Evolutionary conservation across 371 early-diverging fungal species (phyloP), one percentile per base, ranked within the genome.

Genomic region (Mucor irregularis): DNA sequence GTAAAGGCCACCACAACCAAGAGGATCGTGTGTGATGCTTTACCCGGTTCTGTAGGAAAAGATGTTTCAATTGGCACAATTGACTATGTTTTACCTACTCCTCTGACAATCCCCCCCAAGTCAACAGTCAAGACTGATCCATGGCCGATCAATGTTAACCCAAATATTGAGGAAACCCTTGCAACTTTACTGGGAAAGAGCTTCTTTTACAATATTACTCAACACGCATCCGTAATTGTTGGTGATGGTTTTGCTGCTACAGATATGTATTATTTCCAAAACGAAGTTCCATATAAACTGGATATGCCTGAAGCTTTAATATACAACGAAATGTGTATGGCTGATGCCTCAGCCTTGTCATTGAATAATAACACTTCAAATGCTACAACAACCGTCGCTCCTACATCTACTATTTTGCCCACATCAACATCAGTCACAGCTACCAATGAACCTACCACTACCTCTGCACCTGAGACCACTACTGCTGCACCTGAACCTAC

Each of bases 251-350:
- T 60, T 53, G 53, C 54, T 47, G 26, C 49, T 24, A 45, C 58
- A 2, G 42, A 58, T 4, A 47, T 77, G 56, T 53, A 51, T n/a
- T 70, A 77, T 28, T 46, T 35, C 29, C 74, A 73, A 43, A 40
- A 62, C 8, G 59, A 62, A 13, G 68, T 71, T 26, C 66, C 66
- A 3, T 50, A 38, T 34, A 37, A 37, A 2, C 38, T 70, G 4
- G 28, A 47, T 22, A 44, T 62, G 14, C 49, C 53, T 37, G 51
- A 45, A 22, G 52, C 25, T 37, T 40, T 35, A 5, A 11, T 9
- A n/a, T n/a, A 28, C 16, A 24, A 24, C 22, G 14, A 37, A 2
- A 39, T 24, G 5, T 40, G 30, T 38, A 52, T 45, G 13, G 35
- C 26, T 8, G 51, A 34, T 45, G 38, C 21, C 48, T 9, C 19